Evolutionary conservation across 2,329 filamentous ascomycete species (phyloP).

Genomic region (Chaetomium globosum): DNA sequence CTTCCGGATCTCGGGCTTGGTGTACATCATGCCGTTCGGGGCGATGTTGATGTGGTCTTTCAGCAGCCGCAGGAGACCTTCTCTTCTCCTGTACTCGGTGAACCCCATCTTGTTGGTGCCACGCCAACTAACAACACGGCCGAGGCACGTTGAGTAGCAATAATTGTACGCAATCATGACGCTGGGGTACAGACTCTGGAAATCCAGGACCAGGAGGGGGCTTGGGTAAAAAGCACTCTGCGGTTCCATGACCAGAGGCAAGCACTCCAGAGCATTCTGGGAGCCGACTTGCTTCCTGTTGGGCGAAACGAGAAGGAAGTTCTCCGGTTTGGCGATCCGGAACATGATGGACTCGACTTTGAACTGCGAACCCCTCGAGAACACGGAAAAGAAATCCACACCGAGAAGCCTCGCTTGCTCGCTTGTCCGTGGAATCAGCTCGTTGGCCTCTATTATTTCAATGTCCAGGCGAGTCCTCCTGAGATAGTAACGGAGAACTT

Average conservation of each 20-base stretch:
- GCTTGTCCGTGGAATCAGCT: constrained; percentile 83
- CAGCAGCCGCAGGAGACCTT: constrained; percentile 73
- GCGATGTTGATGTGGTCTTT: constrained; percentile 87
- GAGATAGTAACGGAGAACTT: constrained; percentile 76
- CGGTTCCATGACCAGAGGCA: constrained; percentile 96
- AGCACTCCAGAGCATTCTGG: constrained; percentile 91
- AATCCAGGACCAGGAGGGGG: constrained; percentile 88
- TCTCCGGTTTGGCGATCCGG: constrained; percentile 94
- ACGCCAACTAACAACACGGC: constrained; percentile 83
- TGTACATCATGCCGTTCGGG: constrained; percentile 96
- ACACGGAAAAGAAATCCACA: constrained; percentile 95
- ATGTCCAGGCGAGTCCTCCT: constrained; percentile 77
- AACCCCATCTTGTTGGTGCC: constrained; percentile 95
- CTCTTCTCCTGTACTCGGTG: constrained; percentile 77
- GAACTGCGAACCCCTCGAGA: constrained; percentile 92
- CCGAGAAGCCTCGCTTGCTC: constrained; percentile 92
- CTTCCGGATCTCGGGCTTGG: constrained; percentile 80
- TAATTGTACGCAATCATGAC: constrained; percentile 99
- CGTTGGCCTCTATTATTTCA: constrained; percentile 89
- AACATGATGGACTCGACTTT: constrained; percentile 99
- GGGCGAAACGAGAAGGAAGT: constrained; percentile 86
- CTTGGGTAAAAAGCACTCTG: constrained; percentile 92
- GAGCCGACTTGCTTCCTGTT: constrained; percentile 88
- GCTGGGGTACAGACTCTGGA: constrained; percentile 93
- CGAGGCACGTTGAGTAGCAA: constrained; percentile 95